Base-by-base conservation (phyloP, 768 basidiomycete genomes). In the Boletus pseudopeckii region DNA sequence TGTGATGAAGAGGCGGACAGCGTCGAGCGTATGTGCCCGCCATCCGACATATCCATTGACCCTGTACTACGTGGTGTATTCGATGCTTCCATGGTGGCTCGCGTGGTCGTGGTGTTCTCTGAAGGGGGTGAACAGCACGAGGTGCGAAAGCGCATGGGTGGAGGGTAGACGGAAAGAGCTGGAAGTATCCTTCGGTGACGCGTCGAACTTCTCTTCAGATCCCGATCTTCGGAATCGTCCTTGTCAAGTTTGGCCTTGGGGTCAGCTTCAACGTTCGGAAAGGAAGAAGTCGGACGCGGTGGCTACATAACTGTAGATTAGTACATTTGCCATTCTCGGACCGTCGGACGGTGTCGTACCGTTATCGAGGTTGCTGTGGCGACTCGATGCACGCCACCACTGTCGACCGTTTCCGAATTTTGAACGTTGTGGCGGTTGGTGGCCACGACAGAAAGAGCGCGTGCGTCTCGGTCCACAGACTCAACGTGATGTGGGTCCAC, bases 311-410 rank as follows among this genome's bases (percentile, higher is more conserved):
- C 30, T 6, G 55, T 14, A 47, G 37, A 55, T 70, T 48, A 71
- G 66, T 48, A 53, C 40, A 42, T 40, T 46, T 52, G 44, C 58
- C 53, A 53, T 58, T 64, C 49, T 39, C 40, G 47, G 50, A 55
- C 38, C 51, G 49, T 37, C 40, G 47, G 50, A 55, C 38, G 53
- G 49, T 40, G 45, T 33, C 46, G 60, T 67, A 69, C 68, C 68
- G 65, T 63, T 65, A 61, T 61, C 58, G 65, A 59, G 52, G 57
- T 66, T 66, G 61, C 58, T 50, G 50, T 56, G 56, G 43, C 53
- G 45, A 68, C 66, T 58, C 63, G 62, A 61, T 47, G 47, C 50
- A 45, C 61, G 58, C 58, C 65, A 55, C 54, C 48, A 46, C 42
- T 20, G 47, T 59, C 54, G 52, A 54, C 50, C 49, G 45, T 48